Evolutionary conservation across 192 early-diverging fungal genomes (phyloP).

Genomic region (Gonapodya prolifera): DNA sequence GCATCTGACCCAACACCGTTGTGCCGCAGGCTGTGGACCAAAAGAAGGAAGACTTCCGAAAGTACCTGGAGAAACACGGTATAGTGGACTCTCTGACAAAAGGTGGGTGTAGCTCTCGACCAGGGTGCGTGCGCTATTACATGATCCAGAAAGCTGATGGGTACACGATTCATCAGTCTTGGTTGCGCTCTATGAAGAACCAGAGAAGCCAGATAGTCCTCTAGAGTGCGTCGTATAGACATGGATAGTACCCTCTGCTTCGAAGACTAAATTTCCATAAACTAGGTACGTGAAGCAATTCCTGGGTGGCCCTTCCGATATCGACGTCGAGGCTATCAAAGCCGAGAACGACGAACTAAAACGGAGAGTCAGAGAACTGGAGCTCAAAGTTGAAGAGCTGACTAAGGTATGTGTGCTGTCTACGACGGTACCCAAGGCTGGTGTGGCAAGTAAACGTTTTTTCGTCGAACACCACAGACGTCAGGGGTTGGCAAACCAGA

Average conservation of each 20-base stretch:
- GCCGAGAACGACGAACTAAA: slow-evolving; percentile 44
- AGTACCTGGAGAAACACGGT: slow-evolving; percentile 49
- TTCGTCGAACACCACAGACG: too few species aligned
- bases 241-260: neutral
- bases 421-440: too few species aligned
- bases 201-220: slow-evolving; percentile 49
- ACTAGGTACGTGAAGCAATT: slow-evolving; percentile 45
- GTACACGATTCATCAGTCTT: slow-evolving; percentile 24
- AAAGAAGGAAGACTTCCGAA: slow-evolving; percentile 53
- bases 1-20: too few species aligned
- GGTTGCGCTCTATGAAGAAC: slow-evolving; percentile 51
- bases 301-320: slow-evolving; percentile 38
- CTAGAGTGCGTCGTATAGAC: slow-evolving; percentile 24
- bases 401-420: too few species aligned
- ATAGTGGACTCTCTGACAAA: slow-evolving; percentile 50
- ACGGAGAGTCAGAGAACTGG: slow-evolving; percentile 37
- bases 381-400: slow-evolving; percentile 31
- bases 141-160: neutral
- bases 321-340: slow-evolving; percentile 37
- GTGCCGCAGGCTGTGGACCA: slow-evolving; percentile 24
- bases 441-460: too few species aligned
- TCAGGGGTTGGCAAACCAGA: too few species aligned
- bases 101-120: slow-evolving; percentile 19
- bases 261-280: neutral
- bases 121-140: neutral